Conservation (phyloP, 495 filamentous ascomycete genomes). For the Penicillium maclennaniae region DNA sequence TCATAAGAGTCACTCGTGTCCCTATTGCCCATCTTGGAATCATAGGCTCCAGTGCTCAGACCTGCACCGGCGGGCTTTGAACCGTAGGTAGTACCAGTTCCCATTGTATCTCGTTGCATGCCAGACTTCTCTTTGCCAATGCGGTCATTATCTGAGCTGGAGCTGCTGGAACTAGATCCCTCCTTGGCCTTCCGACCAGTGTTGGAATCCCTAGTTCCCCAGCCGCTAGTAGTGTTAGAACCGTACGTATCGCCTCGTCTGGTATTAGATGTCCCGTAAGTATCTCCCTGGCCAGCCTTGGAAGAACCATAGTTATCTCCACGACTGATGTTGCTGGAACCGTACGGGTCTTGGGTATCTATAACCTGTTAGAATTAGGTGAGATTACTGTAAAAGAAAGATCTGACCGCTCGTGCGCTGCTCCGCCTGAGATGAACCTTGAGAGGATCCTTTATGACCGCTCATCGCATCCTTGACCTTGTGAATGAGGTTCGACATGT, state of each 20-base stretch:
- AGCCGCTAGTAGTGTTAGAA: conserved; percentile 10
- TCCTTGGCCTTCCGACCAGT: not conserved
- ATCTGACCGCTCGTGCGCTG: conserved; percentile 33
- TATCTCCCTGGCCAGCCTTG: conserved; percentile 7
- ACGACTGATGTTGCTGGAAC: not conserved
- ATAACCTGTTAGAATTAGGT: conserved; percentile 47
- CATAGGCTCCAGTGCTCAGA: too few relatives aligned
- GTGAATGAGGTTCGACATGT: conserved; percentile 65
- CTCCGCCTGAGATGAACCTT: conserved; percentile 32
- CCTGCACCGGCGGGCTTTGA: too few relatives aligned
- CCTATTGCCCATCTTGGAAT: too few relatives aligned
- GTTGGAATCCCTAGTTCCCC: not conserved
- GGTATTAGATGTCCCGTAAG: conserved; percentile 15
- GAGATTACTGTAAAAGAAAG: not conserved
- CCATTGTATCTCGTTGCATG: not conserved
- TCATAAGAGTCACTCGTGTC: too few relatives aligned
- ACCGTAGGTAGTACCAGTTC: conserved; percentile 3
- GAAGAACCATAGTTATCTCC: not conserved
- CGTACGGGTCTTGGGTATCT: conserved; percentile 25
- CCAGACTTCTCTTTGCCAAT: not conserved
- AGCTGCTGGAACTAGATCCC: conserved; percentile 10
- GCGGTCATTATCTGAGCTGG: conserved; percentile 10
- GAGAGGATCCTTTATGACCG: conserved; percentile 38
- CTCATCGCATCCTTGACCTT: conserved; percentile 70
- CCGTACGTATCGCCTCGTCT: conserved; percentile 17